A percentile compares a stretch with the other conserved stretches of the same genome.
phyloP scores from a whole-genome alignment of 148 eudicot species.

The Spergularia marina region DNA sequence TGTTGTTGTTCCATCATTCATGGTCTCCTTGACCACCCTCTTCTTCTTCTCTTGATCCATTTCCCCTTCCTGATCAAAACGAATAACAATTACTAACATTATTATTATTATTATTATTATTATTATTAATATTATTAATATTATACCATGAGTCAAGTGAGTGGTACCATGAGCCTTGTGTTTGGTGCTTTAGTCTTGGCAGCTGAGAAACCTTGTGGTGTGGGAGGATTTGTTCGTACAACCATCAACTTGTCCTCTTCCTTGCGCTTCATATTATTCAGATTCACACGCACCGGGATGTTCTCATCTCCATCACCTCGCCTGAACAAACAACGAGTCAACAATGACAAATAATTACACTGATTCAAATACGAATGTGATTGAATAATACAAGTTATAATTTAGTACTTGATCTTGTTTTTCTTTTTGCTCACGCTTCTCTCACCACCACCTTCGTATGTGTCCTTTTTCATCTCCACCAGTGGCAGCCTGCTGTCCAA shows the following conservation, averaged over 20 bases:
- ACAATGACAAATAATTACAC: too few species aligned
- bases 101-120: too few species aligned
- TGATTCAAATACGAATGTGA: too few species aligned
- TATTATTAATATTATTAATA: too few species aligned
- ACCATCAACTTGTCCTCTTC: slow-evolving; percentile 35
- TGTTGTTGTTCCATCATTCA: slow-evolving; percentile 39
- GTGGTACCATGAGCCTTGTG: slow-evolving; percentile 60
- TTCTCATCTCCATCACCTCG: slow-evolving; percentile 64
- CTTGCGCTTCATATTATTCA: slow-evolving; percentile 43
- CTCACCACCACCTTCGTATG: slow-evolving; percentile 22
- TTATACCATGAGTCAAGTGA: too few species aligned
- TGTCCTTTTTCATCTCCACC: slow-evolving; percentile 33
- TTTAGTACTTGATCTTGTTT: slow-evolving; percentile 37
- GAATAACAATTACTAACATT: too few species aligned
- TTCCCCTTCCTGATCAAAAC: slow-evolving; percentile 70
- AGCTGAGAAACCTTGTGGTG: slow-evolving; percentile 90
- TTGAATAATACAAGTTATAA: not conserved
- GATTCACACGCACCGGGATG: slow-evolving; percentile 47
- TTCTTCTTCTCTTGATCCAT: slow-evolving; percentile 40
- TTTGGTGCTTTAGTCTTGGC: slow-evolving; percentile 48
- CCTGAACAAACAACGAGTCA: slow-evolving; percentile 52
- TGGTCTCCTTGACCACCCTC: slow-evolving; percentile 27
- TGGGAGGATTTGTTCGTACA: slow-evolving; percentile 75
- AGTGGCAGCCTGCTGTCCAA: slow-evolving; percentile 59
- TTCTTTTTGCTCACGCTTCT: slow-evolving; percentile 36